phyloP scores from a whole-genome alignment of 1,139 yeast species.

The Magnusiomyces magnusii region DNA sequence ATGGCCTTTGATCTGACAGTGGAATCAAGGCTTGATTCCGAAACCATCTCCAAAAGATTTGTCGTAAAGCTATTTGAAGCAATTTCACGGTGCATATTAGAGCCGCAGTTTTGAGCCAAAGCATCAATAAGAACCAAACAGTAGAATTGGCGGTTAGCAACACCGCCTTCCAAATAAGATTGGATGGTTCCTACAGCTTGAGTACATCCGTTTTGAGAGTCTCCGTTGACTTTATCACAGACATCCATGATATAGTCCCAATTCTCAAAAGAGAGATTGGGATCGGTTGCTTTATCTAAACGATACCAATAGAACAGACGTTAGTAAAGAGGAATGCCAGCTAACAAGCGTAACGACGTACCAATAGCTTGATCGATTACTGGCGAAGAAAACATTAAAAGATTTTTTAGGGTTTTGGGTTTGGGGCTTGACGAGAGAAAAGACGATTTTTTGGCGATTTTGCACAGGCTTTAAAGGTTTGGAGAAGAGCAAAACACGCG shows the following conservation, averaged over 20 bases:
- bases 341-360: too few relatives aligned
- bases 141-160: constrained; percentile 76
- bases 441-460: too few relatives aligned
- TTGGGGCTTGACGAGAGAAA: too few relatives aligned
- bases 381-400: constrained; percentile 24
- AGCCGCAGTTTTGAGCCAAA: constrained; percentile 89
- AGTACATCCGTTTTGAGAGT: constrained; percentile 59
- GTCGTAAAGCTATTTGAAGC: constrained; percentile 63
- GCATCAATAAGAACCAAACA: constrained; percentile 65
- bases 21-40: constrained; percentile 52
- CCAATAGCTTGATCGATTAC: constrained; percentile 21
- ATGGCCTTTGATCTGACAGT: constrained; percentile 60
- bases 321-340: too few relatives aligned
- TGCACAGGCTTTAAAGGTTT: too few relatives aligned
- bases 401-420: too few relatives aligned
- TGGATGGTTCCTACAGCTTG: constrained; percentile 47
- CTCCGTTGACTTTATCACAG: constrained; percentile 67
- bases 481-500: too few relatives aligned
- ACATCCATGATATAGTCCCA: constrained; percentile 80
- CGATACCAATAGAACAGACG: neutral
- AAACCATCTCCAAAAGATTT: constrained; percentile 47
- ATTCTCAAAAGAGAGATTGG: constrained; percentile 72
- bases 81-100: constrained; percentile 73
- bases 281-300: constrained; percentile 68
- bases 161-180: constrained; percentile 48